A percentile compares a stretch with the other conserved stretches of the same genome.
Conservation (phyloP, 148 eudicot genomes). For the Pouteria glomerata region DNA sequence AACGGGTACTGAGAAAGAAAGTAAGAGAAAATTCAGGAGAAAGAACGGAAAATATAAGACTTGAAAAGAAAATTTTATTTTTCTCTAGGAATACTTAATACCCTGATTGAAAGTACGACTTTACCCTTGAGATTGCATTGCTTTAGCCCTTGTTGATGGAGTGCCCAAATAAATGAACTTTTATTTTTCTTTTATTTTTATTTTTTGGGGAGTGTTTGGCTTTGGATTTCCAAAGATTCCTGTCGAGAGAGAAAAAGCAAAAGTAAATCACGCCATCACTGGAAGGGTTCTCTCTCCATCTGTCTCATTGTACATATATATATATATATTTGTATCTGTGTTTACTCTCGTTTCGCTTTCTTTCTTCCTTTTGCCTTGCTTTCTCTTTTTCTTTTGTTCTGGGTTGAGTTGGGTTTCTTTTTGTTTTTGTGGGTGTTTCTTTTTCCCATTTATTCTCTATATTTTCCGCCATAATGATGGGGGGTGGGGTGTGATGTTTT, state of each 20-base stretch:
- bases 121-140: not conserved
- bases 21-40: not conserved
- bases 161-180: not conserved
- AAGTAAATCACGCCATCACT: conserved; percentile 24
- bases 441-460: not conserved
- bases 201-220: not conserved
- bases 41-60: not conserved
- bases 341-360: conserved; percentile 26
- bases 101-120: conserved; percentile 7
- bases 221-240: conserved; percentile 42
- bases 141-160: not conserved
- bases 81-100: conserved; percentile 11
- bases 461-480: conserved; percentile 11
- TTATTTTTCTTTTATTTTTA: not conserved
- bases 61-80: not conserved
- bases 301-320: too few species aligned
- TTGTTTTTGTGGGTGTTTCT: conserved; percentile 3
- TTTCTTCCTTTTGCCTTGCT: not conserved
- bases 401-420: conserved; percentile 1
- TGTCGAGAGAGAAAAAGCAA: conserved; percentile 30
- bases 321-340: not conserved
- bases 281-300: too few species aligned
- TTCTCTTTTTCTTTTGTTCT: conserved; percentile 5
- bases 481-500: not conserved
- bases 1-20: conserved; percentile 21